A percentile compares a stretch with the other conserved stretches of the same genome.
phyloP scores from a whole-genome alignment of 108 stramenopile genomes.

The Skeletonema marinoi region DNA sequence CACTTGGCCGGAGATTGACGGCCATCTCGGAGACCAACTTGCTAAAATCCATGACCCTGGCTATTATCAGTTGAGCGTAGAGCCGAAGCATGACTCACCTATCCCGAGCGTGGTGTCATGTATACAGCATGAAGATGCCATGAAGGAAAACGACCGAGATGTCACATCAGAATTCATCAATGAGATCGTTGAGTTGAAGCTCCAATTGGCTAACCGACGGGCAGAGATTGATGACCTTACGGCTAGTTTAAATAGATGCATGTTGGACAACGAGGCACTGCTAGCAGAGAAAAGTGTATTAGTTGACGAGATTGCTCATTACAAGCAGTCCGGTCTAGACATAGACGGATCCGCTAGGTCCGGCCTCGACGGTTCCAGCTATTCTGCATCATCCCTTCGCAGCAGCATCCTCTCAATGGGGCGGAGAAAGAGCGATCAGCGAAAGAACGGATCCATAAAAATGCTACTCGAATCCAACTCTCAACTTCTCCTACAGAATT shows the following conservation, averaged over 20 bases:
- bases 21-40: not conserved
- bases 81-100: not conserved
- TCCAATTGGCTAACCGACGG: not conserved
- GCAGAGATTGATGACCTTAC: not conserved
- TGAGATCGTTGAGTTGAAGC: not conserved
- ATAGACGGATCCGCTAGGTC: too few species aligned
- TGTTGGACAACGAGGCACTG: not conserved
- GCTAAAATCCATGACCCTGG: not conserved
- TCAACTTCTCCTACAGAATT: not conserved
- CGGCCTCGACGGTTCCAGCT: not conserved
- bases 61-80: not conserved
- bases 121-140: not conserved
- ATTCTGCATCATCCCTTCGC: not conserved
- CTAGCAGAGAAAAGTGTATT: not conserved
- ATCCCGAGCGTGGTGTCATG: not conserved
- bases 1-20: not conserved
- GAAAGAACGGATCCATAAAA: not conserved
- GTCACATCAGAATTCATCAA: not conserved
- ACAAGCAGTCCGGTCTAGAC: not conserved
- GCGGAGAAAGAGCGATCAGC: not conserved
- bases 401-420: not conserved
- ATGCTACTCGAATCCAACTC: not conserved
- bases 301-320: not conserved
- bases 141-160: not conserved
- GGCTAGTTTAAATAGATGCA: not conserved